Conservation (phyloP, 768 basidiomycete genomes). For the Pleurotus tuoliensis region DNA sequence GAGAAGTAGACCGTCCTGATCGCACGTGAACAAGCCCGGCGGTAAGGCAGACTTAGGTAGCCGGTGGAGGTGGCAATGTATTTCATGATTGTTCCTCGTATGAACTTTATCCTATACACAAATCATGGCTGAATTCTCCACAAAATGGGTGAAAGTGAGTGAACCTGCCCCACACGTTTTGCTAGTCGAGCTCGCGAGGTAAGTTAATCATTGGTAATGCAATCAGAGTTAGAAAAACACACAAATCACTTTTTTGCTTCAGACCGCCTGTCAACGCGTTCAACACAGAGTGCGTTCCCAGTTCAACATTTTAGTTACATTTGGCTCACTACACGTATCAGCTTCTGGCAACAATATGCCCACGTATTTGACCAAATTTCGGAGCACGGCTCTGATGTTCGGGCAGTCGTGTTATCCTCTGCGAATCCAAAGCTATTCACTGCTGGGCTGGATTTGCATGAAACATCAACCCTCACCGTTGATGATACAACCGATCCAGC, state of each 20-base stretch:
- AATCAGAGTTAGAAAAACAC: no score
- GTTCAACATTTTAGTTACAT: neutral
- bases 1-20: no score
- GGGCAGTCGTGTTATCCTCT: constrained; percentile 73
- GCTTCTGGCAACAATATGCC: constrained; percentile 73
- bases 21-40: no score
- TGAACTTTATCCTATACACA: no score
- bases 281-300: constrained; percentile 34
- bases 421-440: constrained; percentile 70
- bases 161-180: constrained; percentile 42
- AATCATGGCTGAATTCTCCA: constrained; percentile 28
- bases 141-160: constrained; percentile 45
- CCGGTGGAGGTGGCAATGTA: no score
- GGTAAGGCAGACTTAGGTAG: no score
- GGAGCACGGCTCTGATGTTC: constrained; percentile 48
- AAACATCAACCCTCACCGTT: constrained; percentile 22
- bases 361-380: constrained; percentile 54
- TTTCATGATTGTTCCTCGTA: no score
- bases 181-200: constrained; percentile 44
- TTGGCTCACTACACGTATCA: constrained; percentile 18
- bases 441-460: constrained; percentile 75
- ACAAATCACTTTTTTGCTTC: neutral
- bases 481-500: constrained; percentile 41
- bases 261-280: constrained; percentile 72
- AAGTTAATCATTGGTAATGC: constrained; percentile 4